These are phyloP conservation scores for Agapanthus africanus DNA, from an alignment of 106 monocot genomes.

Conservation along the genomic window DNA sequence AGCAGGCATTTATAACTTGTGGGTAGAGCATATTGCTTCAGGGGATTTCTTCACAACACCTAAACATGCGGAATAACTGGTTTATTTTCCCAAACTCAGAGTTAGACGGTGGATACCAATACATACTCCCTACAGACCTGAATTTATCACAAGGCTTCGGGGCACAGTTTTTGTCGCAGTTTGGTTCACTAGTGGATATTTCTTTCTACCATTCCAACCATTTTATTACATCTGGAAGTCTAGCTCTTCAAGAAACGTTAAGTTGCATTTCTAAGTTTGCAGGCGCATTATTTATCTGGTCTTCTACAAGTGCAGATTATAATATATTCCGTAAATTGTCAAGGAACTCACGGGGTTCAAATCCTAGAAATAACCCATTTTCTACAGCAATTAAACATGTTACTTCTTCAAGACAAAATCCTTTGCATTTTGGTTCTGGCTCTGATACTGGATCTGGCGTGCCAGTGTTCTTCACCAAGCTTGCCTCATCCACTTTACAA, in stretches of 20 bases:
- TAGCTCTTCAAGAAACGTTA: constrained; percentile 56
- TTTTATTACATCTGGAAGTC: constrained; percentile 42
- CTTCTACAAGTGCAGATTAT: constrained; percentile 42
- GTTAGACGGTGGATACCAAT: constrained; percentile 18
- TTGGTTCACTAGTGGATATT: constrained; percentile 47
- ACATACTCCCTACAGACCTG: constrained; percentile 32
- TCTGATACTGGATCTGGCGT: constrained; percentile 22
- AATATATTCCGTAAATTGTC: constrained; percentile 25
- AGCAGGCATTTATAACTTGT: too few relatives aligned
- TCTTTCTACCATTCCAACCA: constrained; percentile 41
- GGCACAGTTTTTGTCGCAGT: constrained; percentile 34
- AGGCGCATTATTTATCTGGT: constrained; percentile 61
- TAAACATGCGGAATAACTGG: constrained; percentile 39
- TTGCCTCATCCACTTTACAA: constrained; percentile 41
- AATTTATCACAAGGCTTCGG: constrained; percentile 52
- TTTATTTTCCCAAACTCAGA: constrained; percentile 37
- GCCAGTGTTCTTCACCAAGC: constrained; percentile 34
- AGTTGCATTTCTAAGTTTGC: constrained; percentile 57
- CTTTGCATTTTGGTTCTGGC: constrained; percentile 34
- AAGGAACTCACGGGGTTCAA: constrained; percentile 12
- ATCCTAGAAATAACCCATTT: constrained; percentile 16
- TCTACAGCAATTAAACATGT: constrained; percentile 26
- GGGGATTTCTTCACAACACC: constrained; percentile 2
- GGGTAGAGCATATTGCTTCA: too few relatives aligned
- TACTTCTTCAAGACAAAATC: constrained; percentile 20